phyloP scores from a whole-genome alignment of 2,329 filamentous ascomycete genomes.

The Emmonsiellopsis sp. region DNA sequence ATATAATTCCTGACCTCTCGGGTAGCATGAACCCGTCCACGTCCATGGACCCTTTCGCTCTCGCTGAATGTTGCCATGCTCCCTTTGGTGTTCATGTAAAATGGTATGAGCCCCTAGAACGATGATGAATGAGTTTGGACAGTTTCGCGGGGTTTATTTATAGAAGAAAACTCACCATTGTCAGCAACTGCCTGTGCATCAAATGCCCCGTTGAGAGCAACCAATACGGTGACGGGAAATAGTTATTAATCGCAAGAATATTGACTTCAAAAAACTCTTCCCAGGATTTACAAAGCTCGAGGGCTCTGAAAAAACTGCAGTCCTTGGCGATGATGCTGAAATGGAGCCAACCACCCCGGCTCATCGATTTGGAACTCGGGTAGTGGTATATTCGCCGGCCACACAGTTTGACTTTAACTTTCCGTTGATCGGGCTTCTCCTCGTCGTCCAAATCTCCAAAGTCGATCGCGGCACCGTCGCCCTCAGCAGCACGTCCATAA shows the following conservation, averaged over 20 bases:
- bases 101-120: conserved; percentile 27
- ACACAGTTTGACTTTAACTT: conserved; percentile 39
- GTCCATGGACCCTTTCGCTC: conserved; percentile 1
- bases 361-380: conserved; percentile 39
- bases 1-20: conserved; percentile 33
- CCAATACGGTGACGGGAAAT: conserved; percentile 42
- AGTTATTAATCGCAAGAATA: conserved; percentile 37
- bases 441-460: conserved; percentile 30
- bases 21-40: conserved; percentile 19
- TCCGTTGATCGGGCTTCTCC: conserved; percentile 14
- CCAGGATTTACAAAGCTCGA: conserved; percentile 43
- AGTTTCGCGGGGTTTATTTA: background rate
- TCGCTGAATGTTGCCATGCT: conserved; percentile 23
- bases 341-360: conserved; percentile 42
- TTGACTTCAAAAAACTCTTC: conserved; percentile 43
- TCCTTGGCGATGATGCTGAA: conserved; percentile 44
- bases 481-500: conserved; percentile 8
- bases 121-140: conserved; percentile 10
- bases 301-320: conserved; percentile 36
- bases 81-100: conserved; percentile 25
- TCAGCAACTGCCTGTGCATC: conserved; percentile 31
- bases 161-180: conserved; percentile 22
- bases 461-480: conserved; percentile 18
- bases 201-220: conserved; percentile 22
- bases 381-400: conserved; percentile 45